phyloP scores from a whole-genome alignment of 306 rosid species.

The Carpinus viminea region DNA sequence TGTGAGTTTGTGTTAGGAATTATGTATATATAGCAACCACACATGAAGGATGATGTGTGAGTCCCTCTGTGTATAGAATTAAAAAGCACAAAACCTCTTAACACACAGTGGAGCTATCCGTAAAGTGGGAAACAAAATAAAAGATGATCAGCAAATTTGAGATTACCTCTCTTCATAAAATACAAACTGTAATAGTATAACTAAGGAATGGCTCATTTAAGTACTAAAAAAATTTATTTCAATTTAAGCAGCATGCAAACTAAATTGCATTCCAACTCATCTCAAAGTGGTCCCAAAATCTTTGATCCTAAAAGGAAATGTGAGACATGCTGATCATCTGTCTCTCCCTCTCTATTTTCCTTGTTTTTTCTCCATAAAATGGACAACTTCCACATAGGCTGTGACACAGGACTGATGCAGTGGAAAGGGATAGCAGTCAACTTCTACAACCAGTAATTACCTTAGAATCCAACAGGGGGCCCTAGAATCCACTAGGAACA shows the following conservation, averaged over 20 bases:
- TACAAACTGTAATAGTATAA: background rate
- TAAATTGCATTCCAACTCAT: background rate
- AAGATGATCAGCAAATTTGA: slow-evolving; percentile 1
- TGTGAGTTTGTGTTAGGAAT: background rate
- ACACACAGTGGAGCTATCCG: background rate
- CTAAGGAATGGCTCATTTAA: background rate
- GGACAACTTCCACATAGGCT: too few relatives aligned
- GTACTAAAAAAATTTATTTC: background rate
- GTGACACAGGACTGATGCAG: too few relatives aligned
- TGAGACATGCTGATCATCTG: too few relatives aligned
- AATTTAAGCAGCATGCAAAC: background rate
- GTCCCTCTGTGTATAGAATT: background rate
- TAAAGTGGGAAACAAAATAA: background rate
- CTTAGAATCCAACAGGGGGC: too few relatives aligned
- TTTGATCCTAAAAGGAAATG: too few relatives aligned
- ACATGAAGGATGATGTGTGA: background rate
- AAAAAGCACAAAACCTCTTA: background rate
- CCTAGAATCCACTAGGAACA: too few relatives aligned
- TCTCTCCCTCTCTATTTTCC: too few relatives aligned
- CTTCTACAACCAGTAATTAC: too few relatives aligned
- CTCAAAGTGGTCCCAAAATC: background rate
- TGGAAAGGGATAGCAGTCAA: too few relatives aligned
- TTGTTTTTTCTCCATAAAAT: too few relatives aligned
- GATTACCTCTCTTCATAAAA: background rate
- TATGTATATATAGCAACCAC: background rate